Base-by-base conservation (phyloP, 2,329 filamentous ascomycete genomes). In the Esteya vermicola region DNA sequence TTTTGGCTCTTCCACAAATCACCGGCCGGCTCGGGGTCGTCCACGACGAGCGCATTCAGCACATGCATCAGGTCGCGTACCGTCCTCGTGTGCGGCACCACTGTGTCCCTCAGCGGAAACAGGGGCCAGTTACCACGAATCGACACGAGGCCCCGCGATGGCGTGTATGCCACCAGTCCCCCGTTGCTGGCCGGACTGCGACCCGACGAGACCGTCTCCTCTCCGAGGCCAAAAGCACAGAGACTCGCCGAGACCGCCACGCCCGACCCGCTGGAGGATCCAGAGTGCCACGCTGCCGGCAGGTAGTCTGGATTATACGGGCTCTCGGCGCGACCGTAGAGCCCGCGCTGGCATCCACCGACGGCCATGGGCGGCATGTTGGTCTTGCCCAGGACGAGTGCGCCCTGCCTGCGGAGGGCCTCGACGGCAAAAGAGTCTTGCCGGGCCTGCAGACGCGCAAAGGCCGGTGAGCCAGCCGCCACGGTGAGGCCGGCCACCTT, bases 91-190 rank as follows among this genome's bases (percentile, higher is more conserved):
- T n/a, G n/a, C n/a, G n/a, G n/a, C n/a, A n/a, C n/a, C n/a, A n/a
- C 35, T 0, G 69, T 64, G 51, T 76, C 71, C 45, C 69, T 73
- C 0, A 66, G 72, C 0, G 68, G 62, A 46, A 70, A 75, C 1
- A 76, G 52, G 3, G 72, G 70, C 63, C 68, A 73, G 6, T 65
- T 53, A 1, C 72, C 72, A 2, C 69, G 58, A 9, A 64, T 62
- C 3, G 68, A 64, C 13, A 77, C 55, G 0, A 68, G 44, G 0
- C 68, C 68, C 31, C 65, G 59, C 0, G 68, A 74, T 0, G 72
- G 70, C 0, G 72, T 70, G 40, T 75, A 75, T 0, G 63, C 69
- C 0, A 75, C 59, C 3, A 75, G 51, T 0, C 59, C 65, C 47
- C 75, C 75, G 45, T 75, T 75, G 0, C 20, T 26, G 14, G 35